phyloP scores from a whole-genome alignment of 768 basidiomycete genomes.

The Pholiota microspora region DNA sequence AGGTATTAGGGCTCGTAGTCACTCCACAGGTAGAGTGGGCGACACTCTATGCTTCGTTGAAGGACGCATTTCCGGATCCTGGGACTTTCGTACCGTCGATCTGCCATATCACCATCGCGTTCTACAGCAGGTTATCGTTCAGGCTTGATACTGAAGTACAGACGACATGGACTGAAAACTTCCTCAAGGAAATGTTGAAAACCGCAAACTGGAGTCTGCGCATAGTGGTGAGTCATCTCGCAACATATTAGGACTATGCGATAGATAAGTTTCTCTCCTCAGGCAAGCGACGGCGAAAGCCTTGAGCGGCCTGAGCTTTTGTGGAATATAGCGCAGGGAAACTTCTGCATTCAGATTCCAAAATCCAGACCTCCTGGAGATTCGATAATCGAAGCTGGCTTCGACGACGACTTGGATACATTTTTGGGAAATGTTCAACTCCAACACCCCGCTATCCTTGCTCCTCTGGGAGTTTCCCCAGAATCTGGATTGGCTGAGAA shows the following conservation, averaged over 20 bases:
- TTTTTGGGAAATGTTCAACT: neutral
- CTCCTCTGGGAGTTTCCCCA: neutral
- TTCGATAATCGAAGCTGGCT: constrained; percentile 25
- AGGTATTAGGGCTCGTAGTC: constrained; percentile 32
- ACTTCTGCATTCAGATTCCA: constrained; percentile 33
- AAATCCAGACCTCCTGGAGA: constrained; percentile 25
- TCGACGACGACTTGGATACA: constrained; percentile 33
- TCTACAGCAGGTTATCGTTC: constrained; percentile 33
- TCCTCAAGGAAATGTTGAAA: constrained; percentile 25
- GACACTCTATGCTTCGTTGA: constrained; percentile 28
- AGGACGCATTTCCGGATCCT: constrained; percentile 31
- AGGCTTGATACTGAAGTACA: constrained; percentile 32
- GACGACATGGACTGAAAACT: constrained; percentile 33
- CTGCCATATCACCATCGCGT: constrained; percentile 26
- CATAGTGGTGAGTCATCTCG: constrained; percentile 29
- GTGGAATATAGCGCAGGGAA: constrained; percentile 25
- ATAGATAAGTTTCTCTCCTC: too few relatives aligned
- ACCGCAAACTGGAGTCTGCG: constrained; percentile 20
- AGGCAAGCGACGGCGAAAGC: constrained; percentile 18
- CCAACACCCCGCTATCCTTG: neutral
- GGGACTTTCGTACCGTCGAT: constrained; percentile 32
- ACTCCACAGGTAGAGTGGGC: constrained; percentile 33
- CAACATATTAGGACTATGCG: too few relatives aligned
- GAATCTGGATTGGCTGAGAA: neutral
- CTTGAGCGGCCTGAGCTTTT: constrained; percentile 22